Base-by-base conservation (phyloP, 2,329 filamentous ascomycete genomes). In the Colletotrichum liriopes region DNA sequence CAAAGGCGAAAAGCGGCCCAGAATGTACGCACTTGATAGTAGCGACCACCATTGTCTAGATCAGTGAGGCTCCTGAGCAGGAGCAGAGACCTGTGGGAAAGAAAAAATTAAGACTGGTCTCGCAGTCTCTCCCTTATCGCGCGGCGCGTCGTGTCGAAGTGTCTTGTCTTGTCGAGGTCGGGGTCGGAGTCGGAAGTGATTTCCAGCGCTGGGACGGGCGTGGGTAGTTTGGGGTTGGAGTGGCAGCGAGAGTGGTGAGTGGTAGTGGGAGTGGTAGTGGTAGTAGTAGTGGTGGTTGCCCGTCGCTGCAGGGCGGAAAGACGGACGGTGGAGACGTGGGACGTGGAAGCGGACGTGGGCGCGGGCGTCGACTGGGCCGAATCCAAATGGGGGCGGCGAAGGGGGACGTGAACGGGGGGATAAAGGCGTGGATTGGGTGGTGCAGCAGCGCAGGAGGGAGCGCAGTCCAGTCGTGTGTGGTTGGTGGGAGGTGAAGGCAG, bases 1-100 rank as follows among this genome's bases (percentile, higher is more conserved):
- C 62, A 47, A 11, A 59, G 18, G 55, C 23, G 74, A 59, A 68
- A 74, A 81, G 67, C 47, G 43, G 61, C 32, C 74, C 75, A 71
- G 63, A 74, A 74, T 75, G 58, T 73, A 85, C 89, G 80, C 84
- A 91, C 89, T 91, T 91, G 84, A 91, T 91, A 78, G 89, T 91
- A 85, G 88, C 88, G 83, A 90, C 88, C 79, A 90, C 88, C 85
- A 90, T 88, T 81, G 85, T 88, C 82, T 79, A 83, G 77, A 78
- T 80, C 77, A 78, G 76, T 77, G 77, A 75, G 75, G 80, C 83
- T 83, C 80, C 81, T 81, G 75, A 73, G 76, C 68, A 79, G 82
- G 83, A 83, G 81, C 79, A 78, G 75, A 76, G 71, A 73, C 67
- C 71, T 62, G 47, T 68, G 56, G 66, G 32, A 55, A 55, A 55